These are phyloP conservation scores for Puccinia hordei DNA, from an alignment of 1,284 basidiomycete genomes.

Conservation along the genomic window DNA sequence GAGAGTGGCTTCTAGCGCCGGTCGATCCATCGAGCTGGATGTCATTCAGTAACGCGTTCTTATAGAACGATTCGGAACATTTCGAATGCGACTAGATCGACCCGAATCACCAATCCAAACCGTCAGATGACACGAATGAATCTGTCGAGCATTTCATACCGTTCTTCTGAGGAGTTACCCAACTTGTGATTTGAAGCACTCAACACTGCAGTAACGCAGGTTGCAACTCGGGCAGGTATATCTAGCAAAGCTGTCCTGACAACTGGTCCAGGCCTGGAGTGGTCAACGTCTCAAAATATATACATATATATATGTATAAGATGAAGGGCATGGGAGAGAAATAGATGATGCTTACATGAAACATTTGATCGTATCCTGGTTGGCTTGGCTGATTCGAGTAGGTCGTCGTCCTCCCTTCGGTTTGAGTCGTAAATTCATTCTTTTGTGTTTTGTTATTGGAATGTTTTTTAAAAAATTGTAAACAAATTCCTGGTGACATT, in stretches of 20 bases:
- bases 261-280: conserved; percentile 18
- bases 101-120: not conserved
- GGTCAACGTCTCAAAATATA: too few relatives aligned
- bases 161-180: not conserved
- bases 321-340: not conserved
- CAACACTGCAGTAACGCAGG: conserved; percentile 33
- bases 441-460: not conserved
- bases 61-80: conserved; percentile 47
- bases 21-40: not conserved
- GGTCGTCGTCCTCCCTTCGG: not conserved
- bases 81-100: conserved; percentile 11
- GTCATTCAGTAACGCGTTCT: conserved; percentile 22
- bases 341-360: not conserved
- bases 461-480: not conserved
- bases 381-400: not conserved
- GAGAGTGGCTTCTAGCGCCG: not conserved
- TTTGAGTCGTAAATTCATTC: not conserved
- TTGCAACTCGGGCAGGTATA: conserved; percentile 46
- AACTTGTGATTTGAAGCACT: conserved; percentile 38
- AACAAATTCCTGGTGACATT: too few relatives aligned
- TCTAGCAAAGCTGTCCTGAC: conserved; percentile 10
- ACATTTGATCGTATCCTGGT: conserved; percentile 8
- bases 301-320: too few relatives aligned
- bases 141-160: not conserved
- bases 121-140: too few relatives aligned